A percentile compares a stretch with the other conserved stretches of the same genome.
Conservation (phyloP, 345 rosid genomes). For the Moricandia arvensis region DNA sequence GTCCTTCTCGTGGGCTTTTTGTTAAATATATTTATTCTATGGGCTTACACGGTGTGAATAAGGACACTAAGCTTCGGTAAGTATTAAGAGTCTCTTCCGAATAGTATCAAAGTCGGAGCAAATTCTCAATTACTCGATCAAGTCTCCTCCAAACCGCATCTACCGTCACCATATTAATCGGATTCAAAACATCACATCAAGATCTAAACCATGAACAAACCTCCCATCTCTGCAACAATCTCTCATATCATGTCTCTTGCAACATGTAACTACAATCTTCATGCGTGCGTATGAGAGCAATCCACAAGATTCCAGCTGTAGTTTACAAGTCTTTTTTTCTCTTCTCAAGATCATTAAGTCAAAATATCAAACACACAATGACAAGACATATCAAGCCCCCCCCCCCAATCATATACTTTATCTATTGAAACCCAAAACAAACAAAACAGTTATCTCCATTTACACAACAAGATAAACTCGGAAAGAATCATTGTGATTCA, state of each 20-base stretch:
- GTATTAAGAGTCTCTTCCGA: too few relatives aligned
- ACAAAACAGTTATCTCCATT: constrained; percentile 21
- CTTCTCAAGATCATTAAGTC: neutral
- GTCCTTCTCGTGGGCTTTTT: constrained; percentile 5
- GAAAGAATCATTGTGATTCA: constrained; percentile 27
- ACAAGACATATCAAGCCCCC: neutral
- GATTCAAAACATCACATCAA: neutral
- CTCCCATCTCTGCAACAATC: neutral
- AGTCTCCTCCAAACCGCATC: neutral
- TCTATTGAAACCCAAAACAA: constrained; percentile 17
- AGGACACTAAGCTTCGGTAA: too few relatives aligned
- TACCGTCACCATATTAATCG: neutral
- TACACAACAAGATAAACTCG: constrained; percentile 9
- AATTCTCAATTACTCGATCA: too few relatives aligned
- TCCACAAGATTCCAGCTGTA: neutral
- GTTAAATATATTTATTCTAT: neutral
- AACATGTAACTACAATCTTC: neutral
- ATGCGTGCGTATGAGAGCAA: neutral
- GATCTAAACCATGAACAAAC: neutral
- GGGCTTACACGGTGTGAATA: neutral
- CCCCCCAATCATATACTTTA: neutral
- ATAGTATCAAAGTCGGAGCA: too few relatives aligned
- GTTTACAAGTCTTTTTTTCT: neutral
- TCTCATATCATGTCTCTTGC: neutral
- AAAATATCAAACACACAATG: neutral